A percentile compares a stretch with the other conserved stretches of the same genome.
These are phyloP conservation scores for Oenanthe javanica DNA, from an alignment of 140 eudicot genomes.

Conservation along the genomic window DNA sequence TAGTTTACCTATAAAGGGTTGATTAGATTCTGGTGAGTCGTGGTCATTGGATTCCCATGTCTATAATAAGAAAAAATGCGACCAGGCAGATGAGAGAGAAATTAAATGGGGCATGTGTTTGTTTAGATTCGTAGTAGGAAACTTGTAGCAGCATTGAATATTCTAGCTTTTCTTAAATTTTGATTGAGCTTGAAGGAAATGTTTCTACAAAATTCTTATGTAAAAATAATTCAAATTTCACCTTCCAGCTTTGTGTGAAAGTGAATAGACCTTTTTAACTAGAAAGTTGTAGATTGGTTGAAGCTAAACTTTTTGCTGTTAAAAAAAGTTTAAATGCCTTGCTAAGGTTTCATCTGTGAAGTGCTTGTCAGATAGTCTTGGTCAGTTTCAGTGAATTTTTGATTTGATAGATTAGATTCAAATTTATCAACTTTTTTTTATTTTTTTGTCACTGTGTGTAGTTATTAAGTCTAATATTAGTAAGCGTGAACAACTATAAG, in stretches of 20 bases:
- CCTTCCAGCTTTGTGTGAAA: background rate
- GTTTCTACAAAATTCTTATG: background rate
- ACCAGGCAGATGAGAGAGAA: background rate
- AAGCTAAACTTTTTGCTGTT: background rate
- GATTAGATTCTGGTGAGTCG: background rate
- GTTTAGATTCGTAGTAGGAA: background rate
- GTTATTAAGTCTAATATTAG: background rate
- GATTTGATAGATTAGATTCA: background rate
- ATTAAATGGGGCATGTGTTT: background rate
- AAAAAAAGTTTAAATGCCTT: background rate
- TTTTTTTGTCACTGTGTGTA: no score
- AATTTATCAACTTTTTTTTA: background rate
- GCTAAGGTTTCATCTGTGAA: background rate
- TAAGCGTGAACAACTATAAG: background rate
- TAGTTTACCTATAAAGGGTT: background rate
- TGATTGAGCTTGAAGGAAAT: background rate
- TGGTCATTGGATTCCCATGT: background rate
- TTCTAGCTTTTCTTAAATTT: background rate
- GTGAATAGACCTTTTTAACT: background rate
- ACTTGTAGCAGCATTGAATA: background rate
- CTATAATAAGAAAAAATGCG: background rate
- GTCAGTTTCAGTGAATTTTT: background rate
- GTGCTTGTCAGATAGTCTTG: background rate
- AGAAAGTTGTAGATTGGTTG: background rate
- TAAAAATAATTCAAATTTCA: background rate